These are phyloP conservation scores for Epichloe coenophiala DNA, from an alignment of 2,329 filamentous ascomycete genomes.

Conservation along the genomic window DNA sequence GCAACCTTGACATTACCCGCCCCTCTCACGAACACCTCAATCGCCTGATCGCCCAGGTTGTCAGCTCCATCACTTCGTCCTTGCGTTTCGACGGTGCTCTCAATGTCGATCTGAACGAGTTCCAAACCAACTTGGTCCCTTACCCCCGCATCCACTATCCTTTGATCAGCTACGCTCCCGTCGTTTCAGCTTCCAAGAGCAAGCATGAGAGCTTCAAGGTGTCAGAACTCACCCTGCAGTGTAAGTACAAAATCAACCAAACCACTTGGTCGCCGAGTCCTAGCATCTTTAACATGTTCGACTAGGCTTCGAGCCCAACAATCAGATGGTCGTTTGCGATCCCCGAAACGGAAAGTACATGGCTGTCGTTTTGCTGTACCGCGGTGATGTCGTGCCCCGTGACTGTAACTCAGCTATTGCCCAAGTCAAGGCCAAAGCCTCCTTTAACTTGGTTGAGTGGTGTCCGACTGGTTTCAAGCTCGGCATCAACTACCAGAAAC, in stretches of 20 bases:
- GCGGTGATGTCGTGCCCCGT: slow-evolving; percentile 56
- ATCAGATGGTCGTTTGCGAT: slow-evolving; percentile 67
- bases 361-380: slow-evolving; percentile 60
- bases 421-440: slow-evolving; percentile 55
- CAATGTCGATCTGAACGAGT: slow-evolving; percentile 64
- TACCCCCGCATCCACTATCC: slow-evolving; percentile 65
- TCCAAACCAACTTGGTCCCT: slow-evolving; percentile 64
- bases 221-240: slow-evolving; percentile 61
- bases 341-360: slow-evolving; percentile 66
- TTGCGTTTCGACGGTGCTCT: slow-evolving; percentile 60
- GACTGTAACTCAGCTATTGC: slow-evolving; percentile 56
- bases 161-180: slow-evolving; percentile 58
- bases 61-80: slow-evolving; percentile 61
- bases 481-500: slow-evolving; percentile 63
- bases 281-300: slow-evolving; percentile 13
- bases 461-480: slow-evolving; percentile 66
- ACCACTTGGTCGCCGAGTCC: neutral
- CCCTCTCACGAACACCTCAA: slow-evolving; percentile 60
- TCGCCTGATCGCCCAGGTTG: slow-evolving; percentile 59
- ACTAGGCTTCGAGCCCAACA: slow-evolving; percentile 61
- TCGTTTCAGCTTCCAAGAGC: slow-evolving; percentile 61
- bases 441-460: slow-evolving; percentile 64
- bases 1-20: slow-evolving; percentile 56
- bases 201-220: slow-evolving; percentile 82
- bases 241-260: slow-evolving; percentile 28